These are phyloP conservation scores for Hyaloscypha variabilis DNA, from an alignment of 495 filamentous ascomycete species.

Conservation along the genomic window DNA sequence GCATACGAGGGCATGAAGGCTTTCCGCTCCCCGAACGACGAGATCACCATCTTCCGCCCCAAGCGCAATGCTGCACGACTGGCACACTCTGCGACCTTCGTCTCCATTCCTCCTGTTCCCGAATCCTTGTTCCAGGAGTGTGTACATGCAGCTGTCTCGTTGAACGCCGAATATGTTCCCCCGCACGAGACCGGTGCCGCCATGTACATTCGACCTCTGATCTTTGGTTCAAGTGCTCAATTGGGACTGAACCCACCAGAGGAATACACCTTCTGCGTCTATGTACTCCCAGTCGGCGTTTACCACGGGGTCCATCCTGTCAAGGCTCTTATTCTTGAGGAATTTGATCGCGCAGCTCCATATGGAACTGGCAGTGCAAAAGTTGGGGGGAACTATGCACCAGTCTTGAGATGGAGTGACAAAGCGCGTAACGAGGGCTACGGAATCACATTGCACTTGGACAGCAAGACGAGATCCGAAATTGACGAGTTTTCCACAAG, in stretches of 20 bases:
- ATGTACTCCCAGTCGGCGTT: constrained; percentile 82
- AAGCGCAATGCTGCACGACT: constrained; percentile 79
- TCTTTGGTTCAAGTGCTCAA: constrained; percentile 84
- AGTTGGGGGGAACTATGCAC: constrained; percentile 81
- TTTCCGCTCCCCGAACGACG: constrained; percentile 69
- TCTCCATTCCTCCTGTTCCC: constrained; percentile 79
- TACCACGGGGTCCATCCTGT: constrained; percentile 87
- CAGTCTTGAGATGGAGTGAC: constrained; percentile 79
- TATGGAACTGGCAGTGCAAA: constrained; percentile 75
- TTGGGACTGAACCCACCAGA: constrained; percentile 81
- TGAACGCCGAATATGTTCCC: constrained; percentile 87
- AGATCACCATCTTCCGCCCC: constrained; percentile 81
- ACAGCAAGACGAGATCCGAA: constrained; percentile 75
- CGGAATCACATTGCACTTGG: constrained; percentile 86
- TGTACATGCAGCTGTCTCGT: constrained; percentile 76
- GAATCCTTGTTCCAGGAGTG: constrained; percentile 70
- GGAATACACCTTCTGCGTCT: constrained; percentile 87
- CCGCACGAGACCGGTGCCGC: constrained; percentile 81
- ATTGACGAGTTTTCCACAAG: constrained; percentile 91
- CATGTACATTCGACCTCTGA: constrained; percentile 84
- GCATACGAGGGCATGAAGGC: constrained; percentile 94
- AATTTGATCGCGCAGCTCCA: constrained; percentile 75
- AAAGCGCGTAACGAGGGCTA: constrained; percentile 71
- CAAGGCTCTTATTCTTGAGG: constrained; percentile 74
- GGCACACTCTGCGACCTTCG: constrained; percentile 72